phyloP scores from a whole-genome alignment of 202 grass and related monocot species.

The Zoysia matrella region DNA sequence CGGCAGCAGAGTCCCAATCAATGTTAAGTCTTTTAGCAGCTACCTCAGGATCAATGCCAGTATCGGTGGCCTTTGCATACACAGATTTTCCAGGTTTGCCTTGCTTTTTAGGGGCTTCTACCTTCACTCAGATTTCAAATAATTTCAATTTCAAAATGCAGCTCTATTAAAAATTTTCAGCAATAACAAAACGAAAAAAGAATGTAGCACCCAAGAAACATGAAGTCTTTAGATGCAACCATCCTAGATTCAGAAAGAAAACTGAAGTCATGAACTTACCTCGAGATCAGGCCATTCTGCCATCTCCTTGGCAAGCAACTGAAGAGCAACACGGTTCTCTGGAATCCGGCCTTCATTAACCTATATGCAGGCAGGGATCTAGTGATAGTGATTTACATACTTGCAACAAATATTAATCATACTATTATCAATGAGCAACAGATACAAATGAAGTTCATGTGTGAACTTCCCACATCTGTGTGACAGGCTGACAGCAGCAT shows the following conservation, averaged over 20 bases:
- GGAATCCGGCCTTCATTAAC: conserved; percentile 88
- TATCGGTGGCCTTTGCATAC: conserved; percentile 90
- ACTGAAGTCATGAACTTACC: conserved; percentile 40
- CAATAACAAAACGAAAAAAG: background rate
- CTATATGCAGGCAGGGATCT: conserved; percentile 44
- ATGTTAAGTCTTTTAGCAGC: conserved; percentile 92
- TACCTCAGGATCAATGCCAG: conserved; percentile 77
- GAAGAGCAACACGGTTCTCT: conserved; percentile 71
- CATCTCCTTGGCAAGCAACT: conserved; percentile 89
- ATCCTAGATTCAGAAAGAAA: background rate
- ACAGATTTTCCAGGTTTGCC: conserved; percentile 72
- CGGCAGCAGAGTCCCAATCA: conserved; percentile 86
- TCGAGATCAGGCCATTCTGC: conserved; percentile 85
- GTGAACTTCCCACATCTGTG: background rate
- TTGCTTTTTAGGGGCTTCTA: conserved; percentile 72
- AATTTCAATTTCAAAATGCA: conserved; percentile 1
- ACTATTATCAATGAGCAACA: conserved; percentile 7
- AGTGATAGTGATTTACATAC: background rate
- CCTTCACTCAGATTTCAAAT: conserved; percentile 46
- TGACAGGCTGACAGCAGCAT: background rate
- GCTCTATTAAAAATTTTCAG: conserved; percentile 6
- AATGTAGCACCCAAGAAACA: background rate
- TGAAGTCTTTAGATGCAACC: conserved; percentile 8
- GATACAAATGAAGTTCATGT: conserved; percentile 9
- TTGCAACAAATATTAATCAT: background rate